phyloP scores from a whole-genome alignment of 129 eudicot species.

The Heracleum sosnowskyi region DNA sequence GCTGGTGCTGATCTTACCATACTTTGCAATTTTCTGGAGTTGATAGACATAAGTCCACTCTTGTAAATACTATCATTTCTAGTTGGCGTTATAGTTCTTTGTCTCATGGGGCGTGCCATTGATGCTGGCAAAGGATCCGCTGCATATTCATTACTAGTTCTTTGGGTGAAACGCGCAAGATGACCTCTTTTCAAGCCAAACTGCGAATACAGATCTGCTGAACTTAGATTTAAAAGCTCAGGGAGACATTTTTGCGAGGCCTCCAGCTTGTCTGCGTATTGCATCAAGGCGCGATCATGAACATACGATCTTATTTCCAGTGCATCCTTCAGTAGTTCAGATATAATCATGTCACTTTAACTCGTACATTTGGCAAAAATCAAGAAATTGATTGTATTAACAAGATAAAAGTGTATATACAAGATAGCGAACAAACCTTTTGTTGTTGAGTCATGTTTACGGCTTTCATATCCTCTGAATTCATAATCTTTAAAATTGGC shows the following conservation, averaged over 20 bases:
- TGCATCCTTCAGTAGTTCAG: conserved; percentile 45
- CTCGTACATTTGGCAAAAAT: not conserved
- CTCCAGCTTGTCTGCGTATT: conserved; percentile 68
- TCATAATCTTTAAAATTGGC: conserved; percentile 78
- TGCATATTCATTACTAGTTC: conserved; percentile 34
- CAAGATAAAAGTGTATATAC: not conserved
- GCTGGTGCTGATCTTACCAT: conserved; percentile 26
- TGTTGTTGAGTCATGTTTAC: conserved; percentile 64
- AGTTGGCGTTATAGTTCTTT: conserved; percentile 30
- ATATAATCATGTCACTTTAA: not conserved
- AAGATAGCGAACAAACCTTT: conserved; percentile 29
- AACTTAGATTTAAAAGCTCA: conserved; percentile 51
- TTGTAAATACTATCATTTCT: conserved; percentile 36
- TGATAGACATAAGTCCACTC: conserved; percentile 26
- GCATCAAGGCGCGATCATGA: conserved; percentile 73
- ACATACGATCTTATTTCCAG: conserved; percentile 81
- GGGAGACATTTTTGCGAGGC: conserved; percentile 57
- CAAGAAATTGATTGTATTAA: not conserved
- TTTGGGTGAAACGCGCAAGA: conserved; percentile 63
- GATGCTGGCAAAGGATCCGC: conserved; percentile 50
- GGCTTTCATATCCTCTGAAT: conserved; percentile 60
- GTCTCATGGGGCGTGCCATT: conserved; percentile 33
- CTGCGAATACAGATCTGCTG: conserved; percentile 46
- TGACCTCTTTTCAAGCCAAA: conserved; percentile 82
- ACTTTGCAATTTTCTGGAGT: conserved; percentile 39